Percentiles rank a stretch among this genome's conserved stretches.
Evolutionary conservation across 2,329 filamentous ascomycete genomes (phyloP).

Genomic region (Sporothrix schenckii): DNA sequence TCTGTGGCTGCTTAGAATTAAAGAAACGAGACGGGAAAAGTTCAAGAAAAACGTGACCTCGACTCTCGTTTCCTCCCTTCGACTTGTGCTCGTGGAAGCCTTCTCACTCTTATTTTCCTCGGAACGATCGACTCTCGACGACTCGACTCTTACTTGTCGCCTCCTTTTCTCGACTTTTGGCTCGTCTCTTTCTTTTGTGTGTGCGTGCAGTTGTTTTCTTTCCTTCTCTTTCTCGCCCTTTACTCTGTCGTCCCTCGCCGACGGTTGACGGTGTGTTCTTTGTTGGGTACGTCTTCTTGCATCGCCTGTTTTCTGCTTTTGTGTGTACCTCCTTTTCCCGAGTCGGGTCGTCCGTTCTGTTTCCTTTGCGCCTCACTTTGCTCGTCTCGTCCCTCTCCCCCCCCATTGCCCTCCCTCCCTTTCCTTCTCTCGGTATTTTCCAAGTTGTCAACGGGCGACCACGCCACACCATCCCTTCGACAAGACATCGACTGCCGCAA

Average conservation of each 20-base stretch:
- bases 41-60: constrained; percentile 16
- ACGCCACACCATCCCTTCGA: neutral
- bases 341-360: neutral
- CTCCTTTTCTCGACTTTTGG: constrained; percentile 20
- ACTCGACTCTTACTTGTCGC: constrained; percentile 11
- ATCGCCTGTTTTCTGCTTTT: neutral
- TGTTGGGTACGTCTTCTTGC: constrained; percentile 28
- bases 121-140: constrained; percentile 20
- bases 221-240: constrained; percentile 14
- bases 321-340: constrained; percentile 2
- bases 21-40: neutral
- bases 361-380: neutral
- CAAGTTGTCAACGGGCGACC: constrained; percentile 15
- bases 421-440: neutral
- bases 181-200: constrained; percentile 26
- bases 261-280: constrained; percentile 30
- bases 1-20: neutral
- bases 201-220: constrained; percentile 13
- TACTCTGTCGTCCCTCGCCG: constrained; percentile 8
- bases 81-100: neutral
- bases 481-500: neutral
- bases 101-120: constrained; percentile 8
- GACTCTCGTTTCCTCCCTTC: constrained; percentile 13
- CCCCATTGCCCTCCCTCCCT: neutral
- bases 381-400: neutral